Evolutionary conservation across 2,329 filamentous ascomycete genomes (phyloP).

Genomic region (Colletotrichum sp.): DNA sequence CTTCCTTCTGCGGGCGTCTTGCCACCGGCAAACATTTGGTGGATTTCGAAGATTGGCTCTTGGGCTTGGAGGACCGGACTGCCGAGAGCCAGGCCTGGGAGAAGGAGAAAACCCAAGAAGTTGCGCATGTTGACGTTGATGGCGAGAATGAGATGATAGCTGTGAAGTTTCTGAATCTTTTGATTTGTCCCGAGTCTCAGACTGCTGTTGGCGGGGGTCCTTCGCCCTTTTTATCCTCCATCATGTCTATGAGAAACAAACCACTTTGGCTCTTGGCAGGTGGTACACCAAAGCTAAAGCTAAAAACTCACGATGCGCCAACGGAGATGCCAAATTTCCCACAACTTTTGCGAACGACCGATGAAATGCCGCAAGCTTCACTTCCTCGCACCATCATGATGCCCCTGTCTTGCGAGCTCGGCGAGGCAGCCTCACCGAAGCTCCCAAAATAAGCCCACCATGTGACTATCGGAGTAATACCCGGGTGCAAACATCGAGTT

Average conservation of each 20-base stretch:
- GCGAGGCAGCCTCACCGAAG: not conserved
- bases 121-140: not conserved
- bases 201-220: not conserved
- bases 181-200: not conserved
- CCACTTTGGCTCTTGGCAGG: not conserved
- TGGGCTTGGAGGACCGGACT: not conserved
- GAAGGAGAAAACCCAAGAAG: not conserved
- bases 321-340: not conserved
- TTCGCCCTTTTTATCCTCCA: not conserved
- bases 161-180: not conserved
- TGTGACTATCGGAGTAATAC: constrained; percentile 5
- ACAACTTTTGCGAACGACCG: not conserved
- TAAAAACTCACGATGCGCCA: not conserved
- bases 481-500: not conserved
- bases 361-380: not conserved
- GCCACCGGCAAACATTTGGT: constrained; percentile 7
- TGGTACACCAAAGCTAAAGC: not conserved
- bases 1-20: not conserved
- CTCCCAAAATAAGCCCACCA: not conserved
- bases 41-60: not conserved
- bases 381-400: not conserved
- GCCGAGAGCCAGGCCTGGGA: not conserved
- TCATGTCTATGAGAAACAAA: not conserved
- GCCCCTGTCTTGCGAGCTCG: not conserved
- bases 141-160: too few relatives aligned